Evolutionary conservation across 2,329 filamentous ascomycete genomes (phyloP).

Genomic region (Neurospora crassa): DNA sequence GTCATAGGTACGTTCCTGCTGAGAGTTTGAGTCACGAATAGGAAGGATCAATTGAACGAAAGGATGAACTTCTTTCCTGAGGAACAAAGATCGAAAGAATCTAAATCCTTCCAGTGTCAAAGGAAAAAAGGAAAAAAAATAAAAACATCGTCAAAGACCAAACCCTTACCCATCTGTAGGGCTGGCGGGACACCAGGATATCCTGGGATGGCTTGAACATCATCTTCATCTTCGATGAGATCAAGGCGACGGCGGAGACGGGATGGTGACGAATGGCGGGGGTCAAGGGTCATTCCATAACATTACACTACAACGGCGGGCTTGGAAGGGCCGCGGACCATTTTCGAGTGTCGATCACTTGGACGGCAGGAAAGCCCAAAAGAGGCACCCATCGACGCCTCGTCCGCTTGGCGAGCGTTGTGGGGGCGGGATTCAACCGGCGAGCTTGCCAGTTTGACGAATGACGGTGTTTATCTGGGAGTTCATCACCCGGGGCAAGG

Average conservation of each 20-base stretch:
- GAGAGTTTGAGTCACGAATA: background rate
- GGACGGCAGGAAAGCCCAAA: background rate
- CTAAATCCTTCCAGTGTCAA: background rate
- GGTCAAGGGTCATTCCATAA: background rate
- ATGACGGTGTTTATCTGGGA: too few relatives aligned
- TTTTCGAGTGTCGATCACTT: background rate
- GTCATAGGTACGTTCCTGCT: background rate
- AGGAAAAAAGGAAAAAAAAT: too few relatives aligned
- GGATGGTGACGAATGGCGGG: background rate
- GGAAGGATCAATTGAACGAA: too few relatives aligned
- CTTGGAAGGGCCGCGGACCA: background rate
- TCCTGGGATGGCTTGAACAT: background rate
- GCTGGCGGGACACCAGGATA: background rate
- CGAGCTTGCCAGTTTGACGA: too few relatives aligned
- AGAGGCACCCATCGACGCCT: background rate
- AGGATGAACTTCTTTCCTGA: background rate
- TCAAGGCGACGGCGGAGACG: background rate
- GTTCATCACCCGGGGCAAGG: background rate
- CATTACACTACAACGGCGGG: background rate
- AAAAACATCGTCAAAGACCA: background rate
- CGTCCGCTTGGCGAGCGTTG: background rate
- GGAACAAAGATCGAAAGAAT: background rate
- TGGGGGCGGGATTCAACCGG: background rate
- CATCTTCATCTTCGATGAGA: background rate
- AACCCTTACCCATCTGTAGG: background rate